A percentile compares a stretch with the other conserved stretches of the same genome.
Evolutionary conservation across 2,329 filamentous ascomycete species (phyloP).

Genomic region (Microsporum ferrugineum): DNA sequence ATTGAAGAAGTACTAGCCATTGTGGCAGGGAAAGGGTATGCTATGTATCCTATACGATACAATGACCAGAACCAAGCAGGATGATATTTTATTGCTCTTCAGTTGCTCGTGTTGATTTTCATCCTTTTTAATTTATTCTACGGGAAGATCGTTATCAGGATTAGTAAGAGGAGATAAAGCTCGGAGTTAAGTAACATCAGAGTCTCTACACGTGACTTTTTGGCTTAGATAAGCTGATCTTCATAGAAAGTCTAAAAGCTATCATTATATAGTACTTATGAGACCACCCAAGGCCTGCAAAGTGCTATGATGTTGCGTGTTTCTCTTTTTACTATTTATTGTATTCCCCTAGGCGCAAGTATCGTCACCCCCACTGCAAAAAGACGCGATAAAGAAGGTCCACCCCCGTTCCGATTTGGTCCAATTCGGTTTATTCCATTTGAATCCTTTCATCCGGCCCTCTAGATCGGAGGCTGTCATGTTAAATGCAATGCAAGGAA

Average conservation of each 20-base stretch:
- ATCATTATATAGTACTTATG: too few relatives aligned
- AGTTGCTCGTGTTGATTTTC: not conserved
- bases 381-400: not conserved
- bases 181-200: not conserved
- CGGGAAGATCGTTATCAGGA: not conserved
- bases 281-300: too few relatives aligned
- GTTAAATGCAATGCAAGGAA: not conserved
- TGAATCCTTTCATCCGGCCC: not conserved
- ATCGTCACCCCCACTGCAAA: not conserved
- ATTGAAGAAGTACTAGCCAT: not conserved
- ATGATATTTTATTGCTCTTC: not conserved
- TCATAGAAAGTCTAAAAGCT: too few relatives aligned
- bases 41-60: not conserved
- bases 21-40: not conserved
- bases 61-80: slow-evolving; percentile 9
- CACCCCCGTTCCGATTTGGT: not conserved
- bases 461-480: not conserved
- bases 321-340: not conserved
- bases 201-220: not conserved
- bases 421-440: not conserved
- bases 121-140: not conserved
- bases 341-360: not conserved
- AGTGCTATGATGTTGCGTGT: too few relatives aligned
- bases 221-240: too few relatives aligned
- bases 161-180: not conserved